Base-by-base conservation (phyloP, 2,329 filamentous ascomycete genomes). In the Arthrobotrys conoides region DNA sequence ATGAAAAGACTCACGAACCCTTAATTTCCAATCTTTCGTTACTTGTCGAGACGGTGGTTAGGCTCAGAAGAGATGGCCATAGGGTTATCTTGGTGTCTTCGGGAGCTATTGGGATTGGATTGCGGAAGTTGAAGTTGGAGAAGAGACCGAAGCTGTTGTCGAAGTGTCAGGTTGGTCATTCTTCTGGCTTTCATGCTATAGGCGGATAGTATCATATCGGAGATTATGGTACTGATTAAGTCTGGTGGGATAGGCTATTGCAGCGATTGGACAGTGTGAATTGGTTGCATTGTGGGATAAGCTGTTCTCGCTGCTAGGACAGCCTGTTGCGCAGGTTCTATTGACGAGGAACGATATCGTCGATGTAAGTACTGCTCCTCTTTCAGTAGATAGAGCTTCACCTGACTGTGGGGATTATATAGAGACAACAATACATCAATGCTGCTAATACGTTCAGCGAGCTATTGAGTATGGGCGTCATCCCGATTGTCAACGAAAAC, bases 401-500 rank as follows among this genome's bases (percentile, higher is more conserved):
- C 81, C 82, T 75, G 82, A 80, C 79, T 24, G 64, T 83, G 1
- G 57, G 48, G 16, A 5, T 22, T 38, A 16, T 18, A 16, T 79
- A 94, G 90, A 91, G 93, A 77, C 95, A 93, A 30, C 92, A 97
- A 87, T 99, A 98, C 84, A 88, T 94, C 80, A 99, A 99, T 86
- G 96, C 96, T 0, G 94, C 97, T 85, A 97, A 97, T 83, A 98
- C 96, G 0, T 93, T 99, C 84, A 89, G 90, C 66, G 93, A 97
- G 84, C 88, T 98, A 57, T 87, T 99, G 18, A 91, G 94, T 82
- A 96, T 97, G 91, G 94, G 94, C 1, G 95, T 98, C 27, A 96
- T 99, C 80, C 96, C 96, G 9, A 97, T 99, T 82, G 96, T 99
- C 80, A 99, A 99, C 83, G 96, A 99, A 86, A 99, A 99, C 85